Percentiles rank a stretch among this genome's conserved stretches.
These are phyloP conservation scores for Hondaea fermentalgiana DNA, from an alignment of 108 stramenopile species.

Conservation along the genomic window DNA sequence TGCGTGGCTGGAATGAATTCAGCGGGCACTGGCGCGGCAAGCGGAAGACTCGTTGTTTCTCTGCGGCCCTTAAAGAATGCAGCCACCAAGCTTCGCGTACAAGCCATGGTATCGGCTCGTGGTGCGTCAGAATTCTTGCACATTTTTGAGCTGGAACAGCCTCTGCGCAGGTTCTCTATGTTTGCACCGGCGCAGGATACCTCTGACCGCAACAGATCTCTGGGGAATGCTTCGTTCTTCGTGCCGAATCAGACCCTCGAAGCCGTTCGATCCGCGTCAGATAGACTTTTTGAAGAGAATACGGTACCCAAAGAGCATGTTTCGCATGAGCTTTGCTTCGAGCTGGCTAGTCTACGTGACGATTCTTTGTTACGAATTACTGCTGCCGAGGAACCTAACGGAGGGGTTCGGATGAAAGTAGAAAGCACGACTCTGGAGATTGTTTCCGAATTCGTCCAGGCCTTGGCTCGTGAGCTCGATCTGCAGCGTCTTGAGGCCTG, in stretches of 20 bases:
- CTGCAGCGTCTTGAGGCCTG: slow-evolving; percentile 29
- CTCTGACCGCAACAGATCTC: background rate
- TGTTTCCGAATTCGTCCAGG: background rate
- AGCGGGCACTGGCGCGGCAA: background rate
- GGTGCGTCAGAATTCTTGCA: slow-evolving; percentile 23
- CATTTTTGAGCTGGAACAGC: slow-evolving; percentile 35
- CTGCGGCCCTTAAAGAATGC: background rate
- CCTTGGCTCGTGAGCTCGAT: background rate
- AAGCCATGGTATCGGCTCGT: slow-evolving; percentile 39
- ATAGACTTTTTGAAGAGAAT: background rate
- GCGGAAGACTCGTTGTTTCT: background rate
- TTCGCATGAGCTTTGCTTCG: background rate
- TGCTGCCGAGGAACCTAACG: background rate
- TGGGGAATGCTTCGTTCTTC: background rate
- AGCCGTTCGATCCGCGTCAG: background rate
- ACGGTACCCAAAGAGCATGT: background rate
- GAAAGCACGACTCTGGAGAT: background rate
- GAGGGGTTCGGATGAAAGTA: background rate
- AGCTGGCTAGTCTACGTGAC: background rate
- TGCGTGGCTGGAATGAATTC: background rate
- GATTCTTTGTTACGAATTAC: background rate
- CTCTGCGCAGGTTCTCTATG: background rate
- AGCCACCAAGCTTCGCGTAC: slow-evolving; percentile 7
- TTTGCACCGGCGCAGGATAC: background rate
- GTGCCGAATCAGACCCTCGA: background rate